Evolutionary conservation across 192 early-diverging fungal genomes (phyloP), one percentile per base, ranked within the genome.

Genomic region (Gigaspora rosea): DNA sequence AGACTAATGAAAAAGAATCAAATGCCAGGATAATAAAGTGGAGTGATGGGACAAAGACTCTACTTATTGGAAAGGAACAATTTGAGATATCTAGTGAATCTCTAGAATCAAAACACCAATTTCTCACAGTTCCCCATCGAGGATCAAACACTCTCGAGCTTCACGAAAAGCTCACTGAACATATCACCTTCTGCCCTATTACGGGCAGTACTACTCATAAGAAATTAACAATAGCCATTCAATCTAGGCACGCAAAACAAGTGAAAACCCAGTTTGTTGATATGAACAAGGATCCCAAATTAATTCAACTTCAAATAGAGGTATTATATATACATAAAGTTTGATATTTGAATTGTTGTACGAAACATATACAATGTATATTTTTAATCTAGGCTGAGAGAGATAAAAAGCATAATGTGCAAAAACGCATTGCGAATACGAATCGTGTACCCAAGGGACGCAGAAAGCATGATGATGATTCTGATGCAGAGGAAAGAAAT

Each of bases 1-100:
- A 69, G 67, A 65, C 78, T 1, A 67, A 76, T 6, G 78, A 85
- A 35, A 89, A 90, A 76, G 90, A 93, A 74, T 92, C 92, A 22
- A 93, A 95, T 79, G 88, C 92, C 2, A 89, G 90, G 4, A 77
- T 96, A 65, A 87, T 96, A 8, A 82, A 87, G 48, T 95, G 95
- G 95, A 90, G 88, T 13, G 92, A 96, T 79, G 91, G 89, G 35
- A 80, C 86, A 48, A 85, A 87, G 79, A 93, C 95, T 4, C 76
- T 96, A 11, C 81, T 93, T 5, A 77, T 96, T 27, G 93, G 92
- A 13, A 82, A 88, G 47, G 93, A 96, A 73, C 81, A 89, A 59
- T 94, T 93, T 85, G 91, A 93, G 75, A 89, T 90, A 32, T 82
- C 77, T 33, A 66, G 83, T 46, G 89, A 90, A 22, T 68, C 83